Evolutionary conservation across 1,284 basidiomycete species (phyloP), one percentile per base, ranked within the genome.

Genomic region (Volvariella surrecta): DNA sequence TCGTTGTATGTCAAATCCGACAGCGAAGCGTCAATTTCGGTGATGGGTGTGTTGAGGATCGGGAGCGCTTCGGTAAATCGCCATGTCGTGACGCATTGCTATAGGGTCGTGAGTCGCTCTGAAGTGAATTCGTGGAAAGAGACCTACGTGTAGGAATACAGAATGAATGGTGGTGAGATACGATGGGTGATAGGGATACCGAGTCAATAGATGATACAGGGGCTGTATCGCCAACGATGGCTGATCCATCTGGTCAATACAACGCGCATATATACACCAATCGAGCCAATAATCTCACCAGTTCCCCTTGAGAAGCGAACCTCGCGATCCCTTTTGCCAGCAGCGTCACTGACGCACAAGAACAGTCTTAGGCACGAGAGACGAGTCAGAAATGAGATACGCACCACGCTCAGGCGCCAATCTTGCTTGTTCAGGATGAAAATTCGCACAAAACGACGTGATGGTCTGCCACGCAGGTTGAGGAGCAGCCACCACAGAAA

Each of bases 131-230:
- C 43, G 1, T 30, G 37, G 1, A 17, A 38, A 22, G 6, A 40
- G 37, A 43, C 68, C 43, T 44, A 68, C 71, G 43, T 65, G 63
- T 17, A 79, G 57, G 52, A 86, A 79, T 28, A 79, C 60, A 1
- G 76, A 66, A 53, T 89, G 87, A 8, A 89, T 62, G 1, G 78
- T 69, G 0, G 86, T 89, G 21, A 90, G 70, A 56, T 77, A 68
- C 2, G 74, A 71, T 0, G 62, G 60, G 18, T 70, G 64, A 10
- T 73, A 74, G 0, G 79, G 66, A 51, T 81, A 87, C 50, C 80
- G 73, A 4, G 62, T 64, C 31, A 87, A 57, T 32, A 90, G 71
- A 49, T 70, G 57, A 42, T 64, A 64, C 3, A 90, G 62, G 1
- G 83, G 76, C 31, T 61, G 56, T 34, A 90, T 62, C 0, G 81